Evolutionary conservation across 2,329 filamentous ascomycete species (phyloP), one percentile per base, ranked within the genome.

Genomic region (Akanthomyces uredinophilus): DNA sequence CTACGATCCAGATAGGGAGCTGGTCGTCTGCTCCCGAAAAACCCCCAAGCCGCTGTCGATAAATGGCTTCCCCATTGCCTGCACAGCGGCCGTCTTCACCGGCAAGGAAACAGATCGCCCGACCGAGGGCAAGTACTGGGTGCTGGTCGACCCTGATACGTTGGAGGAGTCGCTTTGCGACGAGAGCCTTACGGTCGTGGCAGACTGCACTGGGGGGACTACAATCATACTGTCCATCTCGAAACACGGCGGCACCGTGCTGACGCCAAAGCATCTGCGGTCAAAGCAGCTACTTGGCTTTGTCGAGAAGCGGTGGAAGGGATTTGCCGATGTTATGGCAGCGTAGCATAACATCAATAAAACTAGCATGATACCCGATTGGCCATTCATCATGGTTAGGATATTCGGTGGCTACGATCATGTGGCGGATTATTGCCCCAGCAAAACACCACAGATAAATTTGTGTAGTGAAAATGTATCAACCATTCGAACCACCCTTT

Each of bases 161-260:
- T 88, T 96, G 68, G 95, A 99, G 77, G 95, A 98, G 77, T 85
- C 83, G 10, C 76, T 96, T 49, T 96, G 92, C 71, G 81, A 87
- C 64, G 95, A 99, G 80, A 83, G 77, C n/a, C 79, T 95, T n/a
- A 93, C 88, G 3, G 78, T 96, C 39, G 87, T 95, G 54, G 85
- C 96, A n/a, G 89, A 94, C 71, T 78, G 78, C 63, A 76, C 72
- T 14, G 69, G 71, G n/a, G 82, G 78, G 1, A 76, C 79, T 55
- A 81, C 80, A 3, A 83, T 81, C 68, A 79, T 96, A 20, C 68
- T 91, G 66, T 85, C 83, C 55, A 82, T 98, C 64, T 91, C 95
- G 69, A 98, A 96, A 80, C 86, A 83, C 66, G 95, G 95, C 13
- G 95, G 94, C 7, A 84, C 84, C 11, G 79, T 86, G 8, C 78